phyloP scores from a whole-genome alignment of 768 basidiomycete genomes.

The Rhodosporidiobolus sp. region DNA sequence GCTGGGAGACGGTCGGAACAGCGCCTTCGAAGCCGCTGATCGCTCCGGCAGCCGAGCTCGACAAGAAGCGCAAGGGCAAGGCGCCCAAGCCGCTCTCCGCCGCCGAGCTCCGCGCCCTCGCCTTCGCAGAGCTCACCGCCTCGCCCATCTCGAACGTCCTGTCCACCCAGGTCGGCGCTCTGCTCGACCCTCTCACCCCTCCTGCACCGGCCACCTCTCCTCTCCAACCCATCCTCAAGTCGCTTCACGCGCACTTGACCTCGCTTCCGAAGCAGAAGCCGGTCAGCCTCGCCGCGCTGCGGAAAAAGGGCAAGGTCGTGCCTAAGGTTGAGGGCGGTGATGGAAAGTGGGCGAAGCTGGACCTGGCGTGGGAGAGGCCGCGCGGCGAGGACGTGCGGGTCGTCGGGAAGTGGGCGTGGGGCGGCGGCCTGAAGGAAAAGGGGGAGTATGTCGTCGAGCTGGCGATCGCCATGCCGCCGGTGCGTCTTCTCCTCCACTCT shows the following conservation, averaged over 20 bases:
- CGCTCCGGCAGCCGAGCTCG: slow-evolving; percentile 15
- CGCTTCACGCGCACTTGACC: slow-evolving; percentile 28
- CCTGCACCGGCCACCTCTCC: slow-evolving; percentile 26
- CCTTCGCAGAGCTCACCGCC: slow-evolving; percentile 40
- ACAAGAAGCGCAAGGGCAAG: slow-evolving; percentile 29
- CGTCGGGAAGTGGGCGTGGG: slow-evolving; percentile 40
- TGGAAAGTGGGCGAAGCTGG: slow-evolving; percentile 32
- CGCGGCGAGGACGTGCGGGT: slow-evolving; percentile 33
- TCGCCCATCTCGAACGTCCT: slow-evolving; percentile 38
- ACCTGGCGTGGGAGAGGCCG: slow-evolving; percentile 33
- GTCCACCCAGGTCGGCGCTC: slow-evolving; percentile 20
- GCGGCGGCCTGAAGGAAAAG: slow-evolving; percentile 34
- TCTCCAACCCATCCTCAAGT: slow-evolving; percentile 34
- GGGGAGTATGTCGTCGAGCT: slow-evolving; percentile 40
- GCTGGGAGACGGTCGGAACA: slow-evolving; percentile 12
- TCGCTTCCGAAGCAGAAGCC: slow-evolving; percentile 26
- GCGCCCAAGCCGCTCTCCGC: slow-evolving; percentile 26
- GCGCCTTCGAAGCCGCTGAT: background rate
- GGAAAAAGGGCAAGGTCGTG: slow-evolving; percentile 30
- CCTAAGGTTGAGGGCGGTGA: slow-evolving; percentile 33
- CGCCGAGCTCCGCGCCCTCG: slow-evolving; percentile 38
- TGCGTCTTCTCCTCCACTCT: slow-evolving; percentile 3
- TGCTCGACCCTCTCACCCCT: slow-evolving; percentile 31
- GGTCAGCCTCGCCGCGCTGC: slow-evolving; percentile 17
- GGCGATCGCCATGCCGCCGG: slow-evolving; percentile 39